These are phyloP conservation scores for Acacia pycnantha DNA, from an alignment of 331 rosid genomes.

Conservation along the genomic window DNA sequence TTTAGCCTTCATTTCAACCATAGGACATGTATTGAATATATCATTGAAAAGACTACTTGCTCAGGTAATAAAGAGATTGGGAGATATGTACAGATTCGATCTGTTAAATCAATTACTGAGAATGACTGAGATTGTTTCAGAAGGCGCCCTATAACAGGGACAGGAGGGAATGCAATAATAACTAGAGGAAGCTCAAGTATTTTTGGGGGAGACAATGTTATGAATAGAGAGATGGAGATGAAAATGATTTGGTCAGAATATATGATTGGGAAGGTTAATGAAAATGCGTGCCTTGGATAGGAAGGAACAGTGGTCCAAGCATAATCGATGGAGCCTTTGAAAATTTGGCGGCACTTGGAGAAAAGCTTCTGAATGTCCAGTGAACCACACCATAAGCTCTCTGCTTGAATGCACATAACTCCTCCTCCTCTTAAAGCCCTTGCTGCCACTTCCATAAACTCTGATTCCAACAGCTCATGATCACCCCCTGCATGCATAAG, in stretches of 20 bases:
- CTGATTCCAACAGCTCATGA: constrained; percentile 46
- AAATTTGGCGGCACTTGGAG: constrained; percentile 37
- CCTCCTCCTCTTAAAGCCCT: constrained; percentile 56
- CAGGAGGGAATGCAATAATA: too few relatives aligned
- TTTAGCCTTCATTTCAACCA: not conserved
- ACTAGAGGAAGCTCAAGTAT: too few relatives aligned
- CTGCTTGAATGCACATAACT: constrained; percentile 59
- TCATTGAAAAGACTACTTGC: not conserved
- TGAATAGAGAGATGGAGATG: not conserved
- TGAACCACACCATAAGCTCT: constrained; percentile 53
- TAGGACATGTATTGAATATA: not conserved
- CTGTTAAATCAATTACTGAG: not conserved
- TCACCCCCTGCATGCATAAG: constrained; percentile 26
- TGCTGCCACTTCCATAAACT: constrained; percentile 44
- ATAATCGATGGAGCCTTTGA: constrained; percentile 55
- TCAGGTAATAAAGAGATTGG: not conserved
- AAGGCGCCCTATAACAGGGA: too few relatives aligned
- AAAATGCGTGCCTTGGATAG: constrained; percentile 49
- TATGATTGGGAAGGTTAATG: not conserved
- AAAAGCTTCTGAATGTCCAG: constrained; percentile 39
- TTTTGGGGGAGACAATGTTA: not conserved
- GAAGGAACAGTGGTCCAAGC: constrained; percentile 67
- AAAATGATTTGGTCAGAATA: not conserved
- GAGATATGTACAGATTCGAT: not conserved
- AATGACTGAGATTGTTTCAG: not conserved